A percentile compares a stretch with the other conserved stretches of the same genome.
Conservation (phyloP, 139 green algal species). For the Picochlorum sp. region DNA sequence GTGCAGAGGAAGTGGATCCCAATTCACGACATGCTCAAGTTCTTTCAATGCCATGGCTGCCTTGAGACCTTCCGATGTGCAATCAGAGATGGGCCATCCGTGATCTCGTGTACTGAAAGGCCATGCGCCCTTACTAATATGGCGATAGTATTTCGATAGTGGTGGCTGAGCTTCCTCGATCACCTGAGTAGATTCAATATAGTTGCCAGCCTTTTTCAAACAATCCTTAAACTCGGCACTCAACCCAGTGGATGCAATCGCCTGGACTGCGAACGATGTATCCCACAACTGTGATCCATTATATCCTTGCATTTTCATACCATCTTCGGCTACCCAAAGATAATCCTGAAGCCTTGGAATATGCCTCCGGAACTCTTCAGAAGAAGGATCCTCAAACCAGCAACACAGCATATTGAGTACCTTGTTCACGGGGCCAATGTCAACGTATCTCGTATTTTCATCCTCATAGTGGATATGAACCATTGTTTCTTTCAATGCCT, state of each 20-base stretch:
- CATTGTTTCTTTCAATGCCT: conserved; percentile 74
- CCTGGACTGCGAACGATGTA: conserved; percentile 89
- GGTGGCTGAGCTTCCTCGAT: conserved; percentile 53
- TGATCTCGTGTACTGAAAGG: conserved; percentile 93
- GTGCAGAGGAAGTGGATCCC: conserved; percentile 46
- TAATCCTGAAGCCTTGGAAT: conserved; percentile 64
- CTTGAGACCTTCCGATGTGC: conserved; percentile 56
- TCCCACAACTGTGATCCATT: conserved; percentile 98
- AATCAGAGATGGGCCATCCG: conserved; percentile 98
- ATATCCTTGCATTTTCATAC: conserved; percentile 98
- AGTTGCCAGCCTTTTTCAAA: conserved; percentile 60
- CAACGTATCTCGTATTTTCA: conserved; percentile 94
- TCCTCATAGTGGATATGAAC: conserved; percentile 98
- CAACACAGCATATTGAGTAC: conserved; percentile 95
- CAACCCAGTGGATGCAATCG: conserved; percentile 46
- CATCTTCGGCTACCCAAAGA: conserved; percentile 97
- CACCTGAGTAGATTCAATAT: conserved; percentile 75
- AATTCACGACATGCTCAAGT: conserved; percentile 35
- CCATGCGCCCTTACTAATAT: conserved; percentile 95
- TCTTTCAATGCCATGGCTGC: conserved; percentile 59
- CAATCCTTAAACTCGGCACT: conserved; percentile 28
- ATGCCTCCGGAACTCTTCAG: conserved; percentile 60
- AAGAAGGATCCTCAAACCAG: conserved; percentile 85
- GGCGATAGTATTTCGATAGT: conserved; percentile 76
- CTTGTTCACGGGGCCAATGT: conserved; percentile 99